A percentile compares a stretch with the other conserved stretches of the same genome.
phyloP scores from a whole-genome alignment of 2,329 filamentous ascomycete genomes.

The Purpureocillium lavendulum region DNA sequence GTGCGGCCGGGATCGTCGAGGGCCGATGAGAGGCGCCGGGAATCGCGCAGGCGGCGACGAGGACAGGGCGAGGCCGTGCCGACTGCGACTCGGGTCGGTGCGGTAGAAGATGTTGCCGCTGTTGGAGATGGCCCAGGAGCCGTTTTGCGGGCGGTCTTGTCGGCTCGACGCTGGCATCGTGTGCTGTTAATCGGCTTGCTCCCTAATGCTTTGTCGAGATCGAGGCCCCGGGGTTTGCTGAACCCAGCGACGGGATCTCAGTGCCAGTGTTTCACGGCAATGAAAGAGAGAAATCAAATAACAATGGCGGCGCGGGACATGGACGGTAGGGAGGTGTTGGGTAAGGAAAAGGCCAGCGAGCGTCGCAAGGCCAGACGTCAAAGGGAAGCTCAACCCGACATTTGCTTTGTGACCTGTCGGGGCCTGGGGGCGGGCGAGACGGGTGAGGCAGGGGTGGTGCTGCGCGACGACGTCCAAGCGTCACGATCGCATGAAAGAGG shows the following conservation, averaged over 20 bases:
- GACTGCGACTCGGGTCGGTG: conserved; percentile 4
- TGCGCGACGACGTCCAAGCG: background rate
- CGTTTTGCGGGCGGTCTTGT: conserved; percentile 6
- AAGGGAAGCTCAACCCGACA: too few species aligned
- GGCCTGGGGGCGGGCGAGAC: background rate
- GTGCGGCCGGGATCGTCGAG: conserved; percentile 29
- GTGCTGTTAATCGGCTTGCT: conserved; percentile 1
- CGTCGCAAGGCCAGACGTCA: too few species aligned
- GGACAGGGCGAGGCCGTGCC: background rate
- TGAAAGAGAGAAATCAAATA: background rate
- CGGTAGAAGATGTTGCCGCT: conserved; percentile 21
- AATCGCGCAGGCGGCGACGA: conserved; percentile 12
- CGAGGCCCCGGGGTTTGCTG: too few species aligned
- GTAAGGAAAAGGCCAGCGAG: too few species aligned
- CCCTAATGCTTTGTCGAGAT: background rate
- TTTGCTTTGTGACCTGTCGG: too few species aligned
- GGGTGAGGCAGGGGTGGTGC: background rate
- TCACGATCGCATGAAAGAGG: background rate
- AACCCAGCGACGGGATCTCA: too few species aligned
- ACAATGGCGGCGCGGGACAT: background rate
- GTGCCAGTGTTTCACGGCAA: too few species aligned
- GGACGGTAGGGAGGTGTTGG: too few species aligned
- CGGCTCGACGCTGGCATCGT: conserved; percentile 4
- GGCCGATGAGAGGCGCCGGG: conserved; percentile 29
- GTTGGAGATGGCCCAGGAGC: conserved; percentile 14